These are phyloP conservation scores for Pseudotulostoma volvatum DNA, from an alignment of 495 filamentous ascomycete genomes.

Conservation along the genomic window DNA sequence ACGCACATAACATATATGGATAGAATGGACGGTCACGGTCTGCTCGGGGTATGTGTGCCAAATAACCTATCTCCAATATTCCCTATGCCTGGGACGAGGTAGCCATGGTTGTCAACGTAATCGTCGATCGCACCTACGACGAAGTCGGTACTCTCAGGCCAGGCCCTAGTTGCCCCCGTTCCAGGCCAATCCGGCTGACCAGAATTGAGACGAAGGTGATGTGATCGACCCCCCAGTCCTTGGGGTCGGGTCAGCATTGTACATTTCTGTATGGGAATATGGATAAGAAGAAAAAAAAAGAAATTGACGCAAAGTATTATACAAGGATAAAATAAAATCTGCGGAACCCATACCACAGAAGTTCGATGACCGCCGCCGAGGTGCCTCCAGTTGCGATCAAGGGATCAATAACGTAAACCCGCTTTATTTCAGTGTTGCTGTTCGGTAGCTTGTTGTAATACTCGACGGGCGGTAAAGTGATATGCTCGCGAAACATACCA, in stretches of 20 bases:
- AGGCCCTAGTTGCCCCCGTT: constrained; percentile 48
- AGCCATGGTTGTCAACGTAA: constrained; percentile 51
- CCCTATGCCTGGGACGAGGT: constrained; percentile 72
- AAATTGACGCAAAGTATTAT: too few relatives aligned
- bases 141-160: constrained; percentile 53
- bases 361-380: constrained; percentile 66
- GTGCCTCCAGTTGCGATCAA: constrained; percentile 86
- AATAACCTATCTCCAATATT: constrained; percentile 83
- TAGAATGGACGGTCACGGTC: too few relatives aligned
- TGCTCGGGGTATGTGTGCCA: constrained; percentile 34
- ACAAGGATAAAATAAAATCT: too few relatives aligned
- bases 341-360: constrained; percentile 38
- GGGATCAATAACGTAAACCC: constrained; percentile 67
- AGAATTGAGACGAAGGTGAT: constrained; percentile 60
- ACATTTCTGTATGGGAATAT: too few relatives aligned
- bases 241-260: background rate
- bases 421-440: constrained; percentile 29
- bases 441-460: constrained; percentile 86
- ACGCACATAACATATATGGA: too few relatives aligned
- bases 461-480: constrained; percentile 68
- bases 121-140: constrained; percentile 64
- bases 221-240: constrained; percentile 71
- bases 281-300: too few relatives aligned
- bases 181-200: constrained; percentile 49
- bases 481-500: constrained; percentile 72